phyloP scores from a whole-genome alignment of 306 rosid genomes.

The Quercus cerris region DNA sequence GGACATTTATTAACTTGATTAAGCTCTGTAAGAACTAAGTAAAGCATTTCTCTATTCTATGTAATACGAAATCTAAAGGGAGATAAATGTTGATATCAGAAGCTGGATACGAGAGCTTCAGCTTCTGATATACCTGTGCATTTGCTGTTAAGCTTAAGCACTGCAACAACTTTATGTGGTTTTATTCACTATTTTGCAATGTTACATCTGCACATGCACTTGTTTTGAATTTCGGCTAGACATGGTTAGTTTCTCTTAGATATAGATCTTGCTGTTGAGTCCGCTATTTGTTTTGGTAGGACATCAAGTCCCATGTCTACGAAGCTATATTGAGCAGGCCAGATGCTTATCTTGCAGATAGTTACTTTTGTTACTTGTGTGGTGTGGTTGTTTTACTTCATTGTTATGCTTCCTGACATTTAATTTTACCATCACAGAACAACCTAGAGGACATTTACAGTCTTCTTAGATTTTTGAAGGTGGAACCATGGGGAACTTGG shows the following conservation, averaged over 20 bases:
- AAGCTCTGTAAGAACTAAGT: background rate
- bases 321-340: background rate
- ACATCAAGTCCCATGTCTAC: background rate
- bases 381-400: slow-evolving; percentile 15
- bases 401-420: slow-evolving; percentile 34
- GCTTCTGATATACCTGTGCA: background rate
- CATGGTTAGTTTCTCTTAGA: background rate
- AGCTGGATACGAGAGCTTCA: background rate
- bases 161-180: background rate
- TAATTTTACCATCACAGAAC: slow-evolving; percentile 55
- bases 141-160: background rate
- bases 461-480: slow-evolving; percentile 88
- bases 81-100: background rate
- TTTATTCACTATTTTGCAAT: background rate
- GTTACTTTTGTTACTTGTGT: slow-evolving; percentile 4
- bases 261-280: background rate
- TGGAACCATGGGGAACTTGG: slow-evolving; percentile 99
- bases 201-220: background rate
- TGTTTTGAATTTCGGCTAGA: background rate
- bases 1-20: background rate
- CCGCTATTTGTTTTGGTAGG: background rate
- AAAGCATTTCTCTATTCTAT: background rate
- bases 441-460: slow-evolving; percentile 87
- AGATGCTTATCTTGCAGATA: background rate
- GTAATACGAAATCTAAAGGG: background rate